These are phyloP conservation scores for Ceratocystis lukuohia DNA, from an alignment of 2,329 filamentous ascomycete genomes.

Conservation along the genomic window DNA sequence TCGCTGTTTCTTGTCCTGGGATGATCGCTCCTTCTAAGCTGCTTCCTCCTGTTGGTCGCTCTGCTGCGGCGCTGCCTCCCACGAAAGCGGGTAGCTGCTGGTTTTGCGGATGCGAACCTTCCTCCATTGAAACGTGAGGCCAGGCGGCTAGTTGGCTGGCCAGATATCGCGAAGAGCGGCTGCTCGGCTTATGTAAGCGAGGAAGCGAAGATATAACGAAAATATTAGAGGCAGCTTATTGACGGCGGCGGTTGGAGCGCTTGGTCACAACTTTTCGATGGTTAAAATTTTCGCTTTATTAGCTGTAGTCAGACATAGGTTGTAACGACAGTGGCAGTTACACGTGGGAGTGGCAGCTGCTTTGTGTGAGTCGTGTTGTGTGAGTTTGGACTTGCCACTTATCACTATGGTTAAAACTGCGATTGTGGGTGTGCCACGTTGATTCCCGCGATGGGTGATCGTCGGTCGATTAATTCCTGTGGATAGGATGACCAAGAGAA, in stretches of 20 bases:
- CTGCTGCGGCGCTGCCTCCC: background rate
- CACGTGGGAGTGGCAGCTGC: background rate
- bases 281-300: background rate
- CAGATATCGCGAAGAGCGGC: background rate
- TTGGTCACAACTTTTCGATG: background rate
- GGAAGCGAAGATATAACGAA: background rate
- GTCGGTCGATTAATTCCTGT: background rate
- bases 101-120: conserved; percentile 2
- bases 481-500: background rate
- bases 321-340: background rate
- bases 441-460: background rate
- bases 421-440: background rate
- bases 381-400: too few species aligned
- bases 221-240: background rate
- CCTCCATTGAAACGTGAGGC: background rate
- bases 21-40: too few species aligned
- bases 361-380: background rate
- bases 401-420: too few species aligned
- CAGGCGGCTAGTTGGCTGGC: background rate
- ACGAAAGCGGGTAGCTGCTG: background rate
- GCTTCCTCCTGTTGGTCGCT: too few species aligned
- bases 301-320: background rate
- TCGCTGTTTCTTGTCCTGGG: background rate
- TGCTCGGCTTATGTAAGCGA: background rate
- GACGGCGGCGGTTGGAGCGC: background rate